Evolutionary conservation across 2,329 filamentous ascomycete species (phyloP).

Genomic region (Scedosporium minutisporum): DNA sequence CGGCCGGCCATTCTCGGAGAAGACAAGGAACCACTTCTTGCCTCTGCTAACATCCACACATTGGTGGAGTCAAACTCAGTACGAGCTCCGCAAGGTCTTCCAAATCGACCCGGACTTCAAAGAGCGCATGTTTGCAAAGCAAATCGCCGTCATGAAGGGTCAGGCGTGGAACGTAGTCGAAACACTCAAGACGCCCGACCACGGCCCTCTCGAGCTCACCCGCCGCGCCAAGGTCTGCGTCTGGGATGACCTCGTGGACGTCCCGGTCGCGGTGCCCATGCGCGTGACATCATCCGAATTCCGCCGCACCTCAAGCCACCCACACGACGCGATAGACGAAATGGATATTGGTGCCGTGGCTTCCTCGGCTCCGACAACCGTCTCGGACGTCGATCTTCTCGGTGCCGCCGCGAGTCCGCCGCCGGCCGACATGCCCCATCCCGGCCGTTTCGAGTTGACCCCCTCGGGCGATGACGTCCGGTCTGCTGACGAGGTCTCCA

Average conservation of each 20-base stretch:
- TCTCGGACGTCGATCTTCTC: slow-evolving; percentile 56
- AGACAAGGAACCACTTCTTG: slow-evolving; percentile 89
- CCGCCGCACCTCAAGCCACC: slow-evolving; percentile 50
- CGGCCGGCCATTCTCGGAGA: slow-evolving; percentile 89
- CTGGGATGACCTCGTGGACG: slow-evolving; percentile 95
- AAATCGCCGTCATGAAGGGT: slow-evolving; percentile 98
- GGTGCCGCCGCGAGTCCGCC: slow-evolving; percentile 44
- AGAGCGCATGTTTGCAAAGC: slow-evolving; percentile 96
- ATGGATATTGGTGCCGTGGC: slow-evolving; percentile 67
- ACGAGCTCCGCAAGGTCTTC: slow-evolving; percentile 78
- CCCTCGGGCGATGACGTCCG: slow-evolving; percentile 30
- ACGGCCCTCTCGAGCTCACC: slow-evolving; percentile 88
- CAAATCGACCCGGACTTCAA: slow-evolving; percentile 92
- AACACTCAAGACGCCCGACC: slow-evolving; percentile 83
- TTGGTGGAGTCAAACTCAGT: slow-evolving; percentile 94
- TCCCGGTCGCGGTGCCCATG: slow-evolving; percentile 88
- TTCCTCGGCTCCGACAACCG: slow-evolving; percentile 22
- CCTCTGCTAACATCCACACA: slow-evolving; percentile 86
- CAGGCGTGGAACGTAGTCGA: slow-evolving; percentile 99
- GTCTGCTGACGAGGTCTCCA: slow-evolving; percentile 25
- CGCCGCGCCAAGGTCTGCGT: slow-evolving; percentile 85
- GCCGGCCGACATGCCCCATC: slow-evolving; percentile 59
- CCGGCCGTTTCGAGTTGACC: slow-evolving; percentile 62
- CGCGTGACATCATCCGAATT: slow-evolving; percentile 77
- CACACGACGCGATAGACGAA: slow-evolving; percentile 50